Conservation (phyloP, 2,329 filamentous ascomycete genomes). For the Hypocrella siamensis region DNA sequence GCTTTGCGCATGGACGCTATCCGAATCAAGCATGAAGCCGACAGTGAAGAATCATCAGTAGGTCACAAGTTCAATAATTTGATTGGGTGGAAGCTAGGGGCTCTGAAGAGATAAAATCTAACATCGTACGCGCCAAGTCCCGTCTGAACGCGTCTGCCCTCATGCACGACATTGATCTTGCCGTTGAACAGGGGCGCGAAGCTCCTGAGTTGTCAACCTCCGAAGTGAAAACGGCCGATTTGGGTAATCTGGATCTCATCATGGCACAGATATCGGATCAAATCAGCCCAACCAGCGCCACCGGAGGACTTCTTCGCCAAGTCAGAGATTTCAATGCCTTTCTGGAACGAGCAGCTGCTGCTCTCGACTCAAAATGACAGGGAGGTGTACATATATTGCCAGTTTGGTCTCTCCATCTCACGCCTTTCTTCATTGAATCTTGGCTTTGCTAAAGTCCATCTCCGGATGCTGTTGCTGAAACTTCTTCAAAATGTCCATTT, state of each 20-base stretch:
- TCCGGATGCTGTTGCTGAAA: slow-evolving; percentile 70
- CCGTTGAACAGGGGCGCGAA: slow-evolving; percentile 32
- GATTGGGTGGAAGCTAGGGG: too few relatives aligned
- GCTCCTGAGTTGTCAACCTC: slow-evolving; percentile 29
- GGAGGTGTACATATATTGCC: too few relatives aligned
- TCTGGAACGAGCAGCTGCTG: slow-evolving; percentile 42
- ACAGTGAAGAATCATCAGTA: slow-evolving; percentile 35
- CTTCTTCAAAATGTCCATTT: slow-evolving; percentile 80
- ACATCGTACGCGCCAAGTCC: too few relatives aligned
- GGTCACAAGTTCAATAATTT: slow-evolving; percentile 8
- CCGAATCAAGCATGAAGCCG: slow-evolving; percentile 41
- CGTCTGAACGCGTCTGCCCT: slow-evolving; percentile 38
- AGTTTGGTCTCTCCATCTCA: too few relatives aligned
- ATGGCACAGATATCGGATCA: slow-evolving; percentile 39
- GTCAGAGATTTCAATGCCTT: slow-evolving; percentile 48
- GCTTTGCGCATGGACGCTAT: slow-evolving; percentile 47
- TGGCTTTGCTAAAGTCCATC: slow-evolving; percentile 58
- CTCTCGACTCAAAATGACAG: slow-evolving; percentile 32
- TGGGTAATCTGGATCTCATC: slow-evolving; percentile 41
- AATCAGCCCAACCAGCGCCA: slow-evolving; percentile 30
- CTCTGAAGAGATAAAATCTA: too few relatives aligned
- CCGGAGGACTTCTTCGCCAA: slow-evolving; percentile 37
- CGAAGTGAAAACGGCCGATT: slow-evolving; percentile 31
- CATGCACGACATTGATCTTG: slow-evolving; percentile 48
- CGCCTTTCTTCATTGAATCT: slow-evolving; percentile 33